Percentiles rank a stretch among this genome's conserved stretches.
Evolutionary conservation across 768 basidiomycete species (phyloP).

Genomic region (Hortiboletus campestris): DNA sequence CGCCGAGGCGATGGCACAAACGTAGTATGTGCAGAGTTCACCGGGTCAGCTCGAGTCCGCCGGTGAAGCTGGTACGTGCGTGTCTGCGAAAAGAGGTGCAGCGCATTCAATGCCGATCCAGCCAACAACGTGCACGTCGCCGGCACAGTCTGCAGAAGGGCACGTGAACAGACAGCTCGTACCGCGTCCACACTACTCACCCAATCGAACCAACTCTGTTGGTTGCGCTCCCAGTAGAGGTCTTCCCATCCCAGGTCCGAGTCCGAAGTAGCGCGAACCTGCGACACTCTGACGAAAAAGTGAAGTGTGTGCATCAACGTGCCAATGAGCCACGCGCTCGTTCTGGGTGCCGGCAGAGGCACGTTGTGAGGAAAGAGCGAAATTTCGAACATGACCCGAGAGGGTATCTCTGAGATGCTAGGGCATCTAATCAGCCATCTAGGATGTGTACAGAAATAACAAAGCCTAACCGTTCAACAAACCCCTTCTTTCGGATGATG

Average conservation of each 20-base stretch:
- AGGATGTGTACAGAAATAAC: slow-evolving; percentile 2
- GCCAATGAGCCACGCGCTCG: slow-evolving; percentile 65
- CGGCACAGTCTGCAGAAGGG: slow-evolving; percentile 55
- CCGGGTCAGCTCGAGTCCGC: slow-evolving; percentile 50
- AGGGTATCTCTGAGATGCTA: slow-evolving; percentile 67
- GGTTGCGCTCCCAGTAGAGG: slow-evolving; percentile 65
- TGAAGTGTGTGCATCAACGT: slow-evolving; percentile 65
- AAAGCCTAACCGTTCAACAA: slow-evolving; percentile 54
- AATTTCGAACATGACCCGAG: slow-evolving; percentile 73
- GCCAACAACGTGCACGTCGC: slow-evolving; percentile 55
- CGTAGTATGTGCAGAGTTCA: slow-evolving; percentile 66
- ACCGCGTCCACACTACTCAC: slow-evolving; percentile 39
- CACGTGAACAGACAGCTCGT: slow-evolving; percentile 7
- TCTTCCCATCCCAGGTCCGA: slow-evolving; percentile 79
- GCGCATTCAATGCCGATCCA: slow-evolving; percentile 54
- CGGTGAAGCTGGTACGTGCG: slow-evolving; percentile 67
- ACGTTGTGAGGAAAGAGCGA: slow-evolving; percentile 80
- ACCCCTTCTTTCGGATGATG: slow-evolving; percentile 59
- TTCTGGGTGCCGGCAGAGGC: slow-evolving; percentile 65
- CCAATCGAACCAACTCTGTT: slow-evolving; percentile 78
- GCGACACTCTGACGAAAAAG: slow-evolving; percentile 60
- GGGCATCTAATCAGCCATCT: slow-evolving; percentile 12
- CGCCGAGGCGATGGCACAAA: slow-evolving; percentile 52
- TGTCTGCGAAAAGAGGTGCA: slow-evolving; percentile 70
- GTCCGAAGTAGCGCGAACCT: slow-evolving; percentile 54